phyloP scores from a whole-genome alignment of 768 basidiomycete species.

The Tubosaeta brunneosetosa region DNA sequence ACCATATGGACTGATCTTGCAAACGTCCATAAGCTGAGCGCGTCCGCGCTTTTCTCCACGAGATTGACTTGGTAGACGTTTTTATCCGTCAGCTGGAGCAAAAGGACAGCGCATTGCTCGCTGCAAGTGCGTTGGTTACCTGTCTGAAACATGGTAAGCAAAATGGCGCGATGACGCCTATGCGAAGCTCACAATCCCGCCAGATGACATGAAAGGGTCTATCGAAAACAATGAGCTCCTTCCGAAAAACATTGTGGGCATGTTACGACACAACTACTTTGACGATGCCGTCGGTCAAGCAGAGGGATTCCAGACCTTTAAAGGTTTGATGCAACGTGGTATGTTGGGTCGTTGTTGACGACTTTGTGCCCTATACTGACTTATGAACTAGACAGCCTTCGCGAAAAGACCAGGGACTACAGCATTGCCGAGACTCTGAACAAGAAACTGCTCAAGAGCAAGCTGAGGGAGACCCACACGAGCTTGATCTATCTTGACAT shows the following conservation, averaged over 20 bases:
- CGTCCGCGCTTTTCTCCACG: slow-evolving; percentile 8
- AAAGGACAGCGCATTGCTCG: slow-evolving; percentile 16
- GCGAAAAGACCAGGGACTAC: slow-evolving; percentile 9
- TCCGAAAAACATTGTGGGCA: slow-evolving; percentile 17
- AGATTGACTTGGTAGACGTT: slow-evolving; percentile 3
- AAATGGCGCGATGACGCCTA: not conserved
- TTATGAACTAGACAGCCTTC: slow-evolving; percentile 13
- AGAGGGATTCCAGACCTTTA: slow-evolving; percentile 25
- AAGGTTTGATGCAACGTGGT: slow-evolving; percentile 19
- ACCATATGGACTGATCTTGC: not conserved
- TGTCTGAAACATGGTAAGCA: slow-evolving; percentile 17
- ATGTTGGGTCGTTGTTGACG: not conserved
- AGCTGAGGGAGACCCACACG: slow-evolving; percentile 16
- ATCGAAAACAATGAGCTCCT: slow-evolving; percentile 7
- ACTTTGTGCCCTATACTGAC: no score
- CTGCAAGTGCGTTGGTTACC: slow-evolving; percentile 16
- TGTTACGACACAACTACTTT: slow-evolving; percentile 22
- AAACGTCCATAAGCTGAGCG: not conserved
- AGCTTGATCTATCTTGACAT: slow-evolving; percentile 24
- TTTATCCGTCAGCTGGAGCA: slow-evolving; percentile 15
- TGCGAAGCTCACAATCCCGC: not conserved
- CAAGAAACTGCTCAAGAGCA: slow-evolving; percentile 11
- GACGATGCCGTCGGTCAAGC: slow-evolving; percentile 21
- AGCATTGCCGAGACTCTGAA: slow-evolving; percentile 16
- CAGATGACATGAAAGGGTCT: slow-evolving; percentile 13